These are phyloP conservation scores for Rosa hybrid DNA, from an alignment of 331 rosid genomes.

Conservation along the genomic window DNA sequence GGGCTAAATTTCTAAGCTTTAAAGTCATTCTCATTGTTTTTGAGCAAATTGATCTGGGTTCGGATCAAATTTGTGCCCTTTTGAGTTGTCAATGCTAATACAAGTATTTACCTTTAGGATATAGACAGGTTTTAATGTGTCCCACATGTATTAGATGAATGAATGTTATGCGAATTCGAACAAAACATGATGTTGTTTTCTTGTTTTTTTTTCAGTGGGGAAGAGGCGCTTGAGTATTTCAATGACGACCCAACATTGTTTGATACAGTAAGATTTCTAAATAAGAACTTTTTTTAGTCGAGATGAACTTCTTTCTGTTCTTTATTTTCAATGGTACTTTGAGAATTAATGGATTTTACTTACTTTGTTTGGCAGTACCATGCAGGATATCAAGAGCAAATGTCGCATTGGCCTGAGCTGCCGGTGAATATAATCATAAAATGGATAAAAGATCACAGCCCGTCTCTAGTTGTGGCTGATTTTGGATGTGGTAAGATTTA, in stretches of 20 bases:
- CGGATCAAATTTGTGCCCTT: not conserved
- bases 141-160: not conserved
- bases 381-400: slow-evolving; percentile 88
- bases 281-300: too few species aligned
- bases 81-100: not conserved
- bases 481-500: slow-evolving; percentile 88
- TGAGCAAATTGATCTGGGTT: not conserved
- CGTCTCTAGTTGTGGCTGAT: slow-evolving; percentile 83
- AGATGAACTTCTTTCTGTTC: too few species aligned
- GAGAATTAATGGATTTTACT: slow-evolving; percentile 26
- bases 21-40: not conserved
- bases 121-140: not conserved
- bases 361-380: slow-evolving; percentile 72
- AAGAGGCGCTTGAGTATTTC: slow-evolving; percentile 88
- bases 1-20: not conserved
- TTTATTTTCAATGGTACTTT: too few species aligned
- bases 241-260: slow-evolving; percentile 67
- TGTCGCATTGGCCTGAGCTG: slow-evolving; percentile 92
- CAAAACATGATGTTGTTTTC: not conserved
- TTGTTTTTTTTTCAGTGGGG: slow-evolving; percentile 47
- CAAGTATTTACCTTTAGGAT: not conserved
- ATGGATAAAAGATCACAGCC: slow-evolving; percentile 73
- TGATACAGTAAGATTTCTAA: slow-evolving; percentile 53
- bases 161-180: not conserved
- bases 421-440: slow-evolving; percentile 77